Percentiles rank a stretch among this genome's conserved stretches.
Evolutionary conservation across 2,329 filamentous ascomycete species (phyloP).

Genomic region (Mariannaea sp.): DNA sequence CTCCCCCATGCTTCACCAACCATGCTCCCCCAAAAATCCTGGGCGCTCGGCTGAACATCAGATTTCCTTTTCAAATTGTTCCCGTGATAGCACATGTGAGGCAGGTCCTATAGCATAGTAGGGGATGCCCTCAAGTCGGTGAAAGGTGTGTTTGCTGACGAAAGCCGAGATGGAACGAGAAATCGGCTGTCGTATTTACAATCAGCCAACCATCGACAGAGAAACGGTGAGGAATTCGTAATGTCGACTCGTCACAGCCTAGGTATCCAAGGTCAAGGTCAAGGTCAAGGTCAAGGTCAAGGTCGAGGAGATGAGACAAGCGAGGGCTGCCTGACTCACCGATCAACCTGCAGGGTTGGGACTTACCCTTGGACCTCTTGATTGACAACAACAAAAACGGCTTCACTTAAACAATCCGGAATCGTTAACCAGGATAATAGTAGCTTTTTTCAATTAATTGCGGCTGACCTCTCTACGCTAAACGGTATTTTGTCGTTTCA

Average conservation of each 20-base stretch:
- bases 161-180: neutral
- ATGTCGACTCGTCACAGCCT: neutral
- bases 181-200: neutral
- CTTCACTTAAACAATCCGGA: neutral
- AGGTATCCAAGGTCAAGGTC: neutral
- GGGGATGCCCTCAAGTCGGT: neutral
- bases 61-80: neutral
- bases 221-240: neutral
- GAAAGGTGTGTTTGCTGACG: neutral
- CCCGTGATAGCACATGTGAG: neutral
- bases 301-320: too few species aligned
- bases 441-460: slow-evolving; percentile 11
- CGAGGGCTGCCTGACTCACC: too few species aligned
- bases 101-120: neutral
- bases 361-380: too few species aligned
- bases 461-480: neutral
- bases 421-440: neutral
- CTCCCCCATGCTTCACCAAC: neutral
- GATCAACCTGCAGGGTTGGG: neutral
- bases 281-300: too few species aligned
- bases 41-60: neutral
- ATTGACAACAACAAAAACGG: neutral
- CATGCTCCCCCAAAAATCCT: neutral
- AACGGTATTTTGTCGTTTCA: slow-evolving; percentile 15
- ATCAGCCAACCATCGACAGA: neutral